Conservation (phyloP, 352 stramenopile species). For the Globisporangium barbulae region DNA sequence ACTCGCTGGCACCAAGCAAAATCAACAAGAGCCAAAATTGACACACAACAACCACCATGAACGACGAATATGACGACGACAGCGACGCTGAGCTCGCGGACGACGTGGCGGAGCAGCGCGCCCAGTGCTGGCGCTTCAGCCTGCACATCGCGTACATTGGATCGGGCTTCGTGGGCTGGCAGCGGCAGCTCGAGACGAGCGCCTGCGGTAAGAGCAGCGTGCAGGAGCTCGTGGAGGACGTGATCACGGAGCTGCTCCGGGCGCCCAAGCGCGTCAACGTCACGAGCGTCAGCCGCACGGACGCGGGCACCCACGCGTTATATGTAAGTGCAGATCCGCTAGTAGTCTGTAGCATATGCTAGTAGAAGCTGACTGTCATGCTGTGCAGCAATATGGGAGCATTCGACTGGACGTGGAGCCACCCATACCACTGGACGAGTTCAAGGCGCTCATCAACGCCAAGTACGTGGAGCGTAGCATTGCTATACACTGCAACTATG, state of each 20-base stretch:
- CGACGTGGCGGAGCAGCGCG: background rate
- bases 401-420: conserved; percentile 54
- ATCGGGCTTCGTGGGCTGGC: conserved; percentile 75
- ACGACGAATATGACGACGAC: conserved; percentile 5
- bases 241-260: conserved; percentile 48
- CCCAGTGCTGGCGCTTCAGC: conserved; percentile 45
- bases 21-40: conserved; percentile 3
- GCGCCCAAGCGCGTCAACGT: conserved; percentile 67
- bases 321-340: conserved; percentile 40
- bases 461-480: conserved; percentile 25
- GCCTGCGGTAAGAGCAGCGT: conserved; percentile 58
- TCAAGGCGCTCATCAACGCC: conserved; percentile 55
- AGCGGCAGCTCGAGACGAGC: conserved; percentile 58
- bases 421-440: conserved; percentile 30
- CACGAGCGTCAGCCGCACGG: conserved; percentile 79
- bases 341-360: background rate
- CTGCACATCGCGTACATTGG: conserved; percentile 80
- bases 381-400: conserved; percentile 75
- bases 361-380: conserved; percentile 3
- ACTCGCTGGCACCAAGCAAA: background rate
- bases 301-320: conserved; percentile 81
- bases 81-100: background rate
- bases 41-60: background rate
- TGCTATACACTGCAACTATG: background rate
- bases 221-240: conserved; percentile 74